A percentile compares a stretch with the other conserved stretches of the same genome.
phyloP scores from a whole-genome alignment of 768 basidiomycete genomes.

The Peribolospora baueri region DNA sequence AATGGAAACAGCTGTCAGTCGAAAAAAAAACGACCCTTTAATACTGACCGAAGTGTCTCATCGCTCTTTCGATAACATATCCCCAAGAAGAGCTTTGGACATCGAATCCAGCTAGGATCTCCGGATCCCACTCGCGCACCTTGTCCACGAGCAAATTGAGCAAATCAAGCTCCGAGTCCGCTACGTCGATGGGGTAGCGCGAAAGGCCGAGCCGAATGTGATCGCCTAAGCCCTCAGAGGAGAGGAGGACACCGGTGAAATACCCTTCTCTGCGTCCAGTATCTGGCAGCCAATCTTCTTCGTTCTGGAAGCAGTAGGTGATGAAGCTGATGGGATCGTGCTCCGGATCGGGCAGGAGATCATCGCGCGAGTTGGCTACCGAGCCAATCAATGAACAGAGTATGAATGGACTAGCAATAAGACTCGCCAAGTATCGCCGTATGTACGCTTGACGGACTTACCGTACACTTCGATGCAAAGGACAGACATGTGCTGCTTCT shows the following conservation, averaged over 20 bases:
- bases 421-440: too few species aligned
- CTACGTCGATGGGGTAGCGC: slow-evolving; percentile 25
- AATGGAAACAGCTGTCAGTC: not conserved
- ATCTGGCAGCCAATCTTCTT: slow-evolving; percentile 22
- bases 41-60: slow-evolving; percentile 1
- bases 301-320: slow-evolving; percentile 48
- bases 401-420: not conserved
- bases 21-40: slow-evolving; percentile 15
- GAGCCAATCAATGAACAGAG: not conserved
- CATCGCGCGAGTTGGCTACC: slow-evolving; percentile 23
- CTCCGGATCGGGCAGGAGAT: slow-evolving; percentile 39
- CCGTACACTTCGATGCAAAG: slow-evolving; percentile 70
- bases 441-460: slow-evolving; percentile 18
- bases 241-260: slow-evolving; percentile 8
- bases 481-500: slow-evolving; percentile 48
- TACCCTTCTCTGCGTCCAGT: slow-evolving; percentile 17
- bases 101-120: slow-evolving; percentile 81
- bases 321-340: slow-evolving; percentile 40
- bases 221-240: not conserved
- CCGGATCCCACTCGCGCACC: slow-evolving; percentile 55
- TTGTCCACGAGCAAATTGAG: slow-evolving; percentile 52
- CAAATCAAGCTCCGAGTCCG: slow-evolving; percentile 50
- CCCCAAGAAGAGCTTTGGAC: slow-evolving; percentile 75
- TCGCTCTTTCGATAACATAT: slow-evolving; percentile 46
- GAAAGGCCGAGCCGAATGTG: slow-evolving; percentile 5